These are phyloP conservation scores for Arabis hirsuta DNA, from an alignment of 345 rosid species.

Conservation along the genomic window DNA sequence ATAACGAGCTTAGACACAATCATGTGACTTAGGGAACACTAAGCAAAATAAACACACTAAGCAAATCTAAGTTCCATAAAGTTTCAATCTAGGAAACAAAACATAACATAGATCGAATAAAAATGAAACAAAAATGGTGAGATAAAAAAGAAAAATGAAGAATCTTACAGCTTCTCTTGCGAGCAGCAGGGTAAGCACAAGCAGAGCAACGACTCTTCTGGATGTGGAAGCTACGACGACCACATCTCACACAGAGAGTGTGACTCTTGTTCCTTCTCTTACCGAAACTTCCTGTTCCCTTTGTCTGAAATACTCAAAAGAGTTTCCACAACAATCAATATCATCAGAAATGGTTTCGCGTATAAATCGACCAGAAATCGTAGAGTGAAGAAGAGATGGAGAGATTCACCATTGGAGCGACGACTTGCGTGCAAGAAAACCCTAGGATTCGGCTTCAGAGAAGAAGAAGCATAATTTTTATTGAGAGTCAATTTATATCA, in stretches of 20 bases:
- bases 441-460: constrained; percentile 33
- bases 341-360: neutral
- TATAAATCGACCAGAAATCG: neutral
- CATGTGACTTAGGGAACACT: neutral
- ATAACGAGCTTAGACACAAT: neutral
- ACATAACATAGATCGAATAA: neutral
- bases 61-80: neutral
- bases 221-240: constrained; percentile 98
- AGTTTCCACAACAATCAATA: neutral
- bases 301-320: constrained; percentile 60
- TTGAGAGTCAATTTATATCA: constrained; percentile 24
- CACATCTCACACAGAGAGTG: constrained; percentile 96
- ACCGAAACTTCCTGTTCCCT: constrained; percentile 98
- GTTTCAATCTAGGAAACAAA: neutral
- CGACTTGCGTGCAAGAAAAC: constrained; percentile 31
- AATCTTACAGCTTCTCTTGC: constrained; percentile 84
- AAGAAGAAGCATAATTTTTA: neutral
- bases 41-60: neutral
- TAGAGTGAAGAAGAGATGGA: neutral
- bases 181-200: constrained; percentile 97
- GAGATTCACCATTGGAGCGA: constrained; percentile 48
- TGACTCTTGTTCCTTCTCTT: constrained; percentile 99
- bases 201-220: constrained; percentile 98
- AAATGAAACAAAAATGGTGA: neutral
- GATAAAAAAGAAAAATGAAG: neutral